Evolutionary conservation across 148 eudicot genomes (phyloP), one percentile per base, ranked within the genome.

Genomic region (Chenopodium suecicum): DNA sequence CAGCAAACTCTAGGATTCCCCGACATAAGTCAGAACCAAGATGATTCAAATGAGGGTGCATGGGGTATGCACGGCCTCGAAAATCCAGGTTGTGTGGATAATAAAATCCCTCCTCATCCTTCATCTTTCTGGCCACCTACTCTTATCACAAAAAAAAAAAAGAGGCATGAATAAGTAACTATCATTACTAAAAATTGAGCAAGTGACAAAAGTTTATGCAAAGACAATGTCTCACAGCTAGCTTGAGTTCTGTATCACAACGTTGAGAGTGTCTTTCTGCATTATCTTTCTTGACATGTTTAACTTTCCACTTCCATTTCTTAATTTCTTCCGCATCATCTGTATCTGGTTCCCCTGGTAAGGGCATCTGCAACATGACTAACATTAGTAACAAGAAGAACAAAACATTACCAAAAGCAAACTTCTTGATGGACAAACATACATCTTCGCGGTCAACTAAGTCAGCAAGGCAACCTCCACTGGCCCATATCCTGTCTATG

Each of bases 41-140:
- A 90, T 94, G 98, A 83, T 94, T 92, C 87, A 94, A 80, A 86
- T 94, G 89, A 77, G 98, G 93, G 76, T 94, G 98, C 97, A 94
- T 94, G 56, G 98, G 98, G 82, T 94, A 94, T 69, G 98, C 98
- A 82, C 98, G 97, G n/a, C 98, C 98, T 74, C 98, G 94, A 41
- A 94, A 94, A 88, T 94, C 98, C 80, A 94, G 87, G 74, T 94
- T 94, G 87, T 94, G 98, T 17, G 98, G 98, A 83, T 94, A 94
- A 70, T 82, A 94, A 74, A 93, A 93, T 50, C 98, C 97, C 12
- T 92, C 97, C 75, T 94, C 98, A 63, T 93, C 94, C 90, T 86
- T 91, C 98, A 94, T 90, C 89, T 94, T 91, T 79, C 95, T 85
- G 1, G 97, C 94, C 85, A 94, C 98, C 98, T 94, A 78, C 70